Conservation (phyloP, 352 stramenopile species). For the Phytophthora macrochlamydospora region DNA sequence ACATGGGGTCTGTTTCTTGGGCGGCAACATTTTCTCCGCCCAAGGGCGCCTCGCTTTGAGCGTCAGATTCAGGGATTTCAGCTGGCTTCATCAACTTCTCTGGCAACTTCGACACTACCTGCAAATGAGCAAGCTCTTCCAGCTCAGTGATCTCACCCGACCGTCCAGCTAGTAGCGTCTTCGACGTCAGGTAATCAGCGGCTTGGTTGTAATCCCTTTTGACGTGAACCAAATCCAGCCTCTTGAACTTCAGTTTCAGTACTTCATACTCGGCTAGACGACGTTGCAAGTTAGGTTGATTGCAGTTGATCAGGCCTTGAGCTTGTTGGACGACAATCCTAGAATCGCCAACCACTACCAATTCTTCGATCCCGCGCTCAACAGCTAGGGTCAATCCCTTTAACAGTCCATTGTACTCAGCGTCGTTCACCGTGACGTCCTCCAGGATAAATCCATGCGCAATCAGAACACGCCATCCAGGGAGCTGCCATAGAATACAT, state of each 20-base stretch:
- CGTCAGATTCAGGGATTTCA: too few species aligned
- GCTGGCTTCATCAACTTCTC: neutral
- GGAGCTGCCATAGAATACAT: neutral
- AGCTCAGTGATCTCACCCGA: neutral
- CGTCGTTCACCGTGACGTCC: neutral
- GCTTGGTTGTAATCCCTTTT: neutral
- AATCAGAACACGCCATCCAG: neutral
- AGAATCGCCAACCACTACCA: neutral
- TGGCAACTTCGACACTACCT: neutral
- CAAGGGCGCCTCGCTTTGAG: too few species aligned
- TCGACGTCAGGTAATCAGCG: neutral
- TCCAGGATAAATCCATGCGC: neutral
- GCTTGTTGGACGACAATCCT: neutral
- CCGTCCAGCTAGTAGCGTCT: neutral
- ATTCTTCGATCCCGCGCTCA: neutral
- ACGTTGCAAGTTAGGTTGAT: neutral
- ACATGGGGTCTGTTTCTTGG: neutral
- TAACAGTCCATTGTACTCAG: neutral
- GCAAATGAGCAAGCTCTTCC: neutral
- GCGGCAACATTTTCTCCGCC: too few species aligned
- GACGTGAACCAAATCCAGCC: neutral
- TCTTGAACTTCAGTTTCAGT: neutral
- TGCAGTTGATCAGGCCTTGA: neutral
- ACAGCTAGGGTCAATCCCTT: neutral
- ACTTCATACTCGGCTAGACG: neutral